phyloP scores from a whole-genome alignment of 2,329 filamentous ascomycete species.

The Sclerotinia trifoliorum region DNA sequence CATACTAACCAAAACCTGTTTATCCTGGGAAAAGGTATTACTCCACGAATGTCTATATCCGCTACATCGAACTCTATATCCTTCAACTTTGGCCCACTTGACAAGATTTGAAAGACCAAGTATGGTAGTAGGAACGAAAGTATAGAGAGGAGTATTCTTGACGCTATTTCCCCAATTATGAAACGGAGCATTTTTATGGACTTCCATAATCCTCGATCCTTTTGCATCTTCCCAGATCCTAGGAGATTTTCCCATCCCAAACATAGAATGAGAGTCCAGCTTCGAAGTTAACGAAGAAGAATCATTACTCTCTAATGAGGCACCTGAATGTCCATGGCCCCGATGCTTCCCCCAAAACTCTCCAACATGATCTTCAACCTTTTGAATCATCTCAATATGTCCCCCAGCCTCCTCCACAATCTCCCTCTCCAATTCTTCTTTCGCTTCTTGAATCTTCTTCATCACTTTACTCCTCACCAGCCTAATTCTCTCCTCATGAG shows the following conservation, averaged over 20 bases:
- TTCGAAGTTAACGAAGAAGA: not conserved
- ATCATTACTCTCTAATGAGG: not conserved
- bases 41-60: slow-evolving; percentile 49
- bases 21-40: slow-evolving; percentile 44
- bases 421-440: slow-evolving; percentile 1
- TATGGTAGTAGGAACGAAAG: slow-evolving; percentile 45
- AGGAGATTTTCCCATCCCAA: slow-evolving; percentile 23
- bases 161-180: slow-evolving; percentile 46
- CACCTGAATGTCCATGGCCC: not conserved
- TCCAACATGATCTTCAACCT: slow-evolving; percentile 22
- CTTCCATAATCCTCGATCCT: slow-evolving; percentile 40
- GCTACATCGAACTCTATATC: slow-evolving; percentile 44
- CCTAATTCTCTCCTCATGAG: not conserved
- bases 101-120: slow-evolving; percentile 45
- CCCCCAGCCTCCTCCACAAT: slow-evolving; percentile 10
- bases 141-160: slow-evolving; percentile 43
- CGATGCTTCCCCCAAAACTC: slow-evolving; percentile 20
- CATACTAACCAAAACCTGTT: slow-evolving; percentile 46
- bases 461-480: slow-evolving; percentile 16
- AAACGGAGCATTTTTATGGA: slow-evolving; percentile 40
- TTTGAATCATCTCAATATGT: slow-evolving; percentile 19
- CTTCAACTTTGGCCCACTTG: slow-evolving; percentile 40
- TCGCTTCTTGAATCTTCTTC: slow-evolving; percentile 22
- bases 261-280: not conserved
- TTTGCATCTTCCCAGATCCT: slow-evolving; percentile 40